Percentiles rank a stretch among this genome's conserved stretches.
Conservation (phyloP, 1,284 basidiomycete genomes). For the Naganishia sp. region DNA sequence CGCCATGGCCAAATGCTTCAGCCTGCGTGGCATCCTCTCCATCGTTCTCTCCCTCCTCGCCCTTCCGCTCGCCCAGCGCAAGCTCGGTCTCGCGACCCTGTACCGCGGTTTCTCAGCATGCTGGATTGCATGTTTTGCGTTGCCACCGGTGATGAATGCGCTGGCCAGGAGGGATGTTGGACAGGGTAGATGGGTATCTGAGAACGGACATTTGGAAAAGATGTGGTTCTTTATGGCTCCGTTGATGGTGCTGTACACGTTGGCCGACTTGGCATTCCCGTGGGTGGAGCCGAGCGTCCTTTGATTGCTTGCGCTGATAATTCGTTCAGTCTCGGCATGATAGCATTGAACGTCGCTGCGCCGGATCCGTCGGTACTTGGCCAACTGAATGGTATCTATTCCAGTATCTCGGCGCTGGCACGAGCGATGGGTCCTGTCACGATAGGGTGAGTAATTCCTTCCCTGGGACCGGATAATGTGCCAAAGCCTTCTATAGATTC, state of each 20-base stretch:
- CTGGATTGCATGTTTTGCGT: slow-evolving; percentile 33
- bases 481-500: slow-evolving; percentile 5
- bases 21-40: slow-evolving; percentile 35
- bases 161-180: slow-evolving; percentile 22
- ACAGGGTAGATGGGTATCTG: slow-evolving; percentile 30
- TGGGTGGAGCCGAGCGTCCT: slow-evolving; percentile 23
- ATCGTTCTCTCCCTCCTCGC: slow-evolving; percentile 35
- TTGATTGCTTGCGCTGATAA: background rate
- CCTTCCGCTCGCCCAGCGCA: slow-evolving; percentile 35
- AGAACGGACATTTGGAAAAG: slow-evolving; percentile 30
- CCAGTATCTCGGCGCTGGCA: slow-evolving; percentile 32
- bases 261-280: slow-evolving; percentile 37
- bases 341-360: slow-evolving; percentile 11
- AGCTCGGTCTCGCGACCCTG: slow-evolving; percentile 31
- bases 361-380: slow-evolving; percentile 30
- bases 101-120: slow-evolving; percentile 35
- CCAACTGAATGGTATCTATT: slow-evolving; percentile 35
- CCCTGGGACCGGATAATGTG: too few species aligned
- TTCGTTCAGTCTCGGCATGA: slow-evolving; percentile 3
- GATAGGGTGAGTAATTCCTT: slow-evolving; percentile 33
- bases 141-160: slow-evolving; percentile 38
- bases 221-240: slow-evolving; percentile 38
- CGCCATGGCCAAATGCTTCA: slow-evolving; percentile 35
- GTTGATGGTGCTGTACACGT: slow-evolving; percentile 35
- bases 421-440: slow-evolving; percentile 36